phyloP scores from a whole-genome alignment of 495 filamentous ascomycete genomes.

The Penicillium coprophilum region DNA sequence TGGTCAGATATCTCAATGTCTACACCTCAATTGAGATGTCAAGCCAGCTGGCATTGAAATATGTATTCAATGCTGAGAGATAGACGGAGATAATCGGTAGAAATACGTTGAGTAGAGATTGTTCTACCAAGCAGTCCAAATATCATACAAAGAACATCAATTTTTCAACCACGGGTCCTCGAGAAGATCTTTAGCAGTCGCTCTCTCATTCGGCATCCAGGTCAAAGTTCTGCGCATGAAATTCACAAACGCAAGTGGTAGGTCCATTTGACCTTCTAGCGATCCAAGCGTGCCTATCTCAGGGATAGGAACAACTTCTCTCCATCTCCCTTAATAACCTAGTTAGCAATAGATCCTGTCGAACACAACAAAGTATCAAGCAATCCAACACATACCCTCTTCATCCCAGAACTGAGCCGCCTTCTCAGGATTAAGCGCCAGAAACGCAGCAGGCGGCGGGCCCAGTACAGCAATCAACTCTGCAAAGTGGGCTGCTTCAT shows the following conservation, averaged over 20 bases:
- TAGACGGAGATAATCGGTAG: too few species aligned
- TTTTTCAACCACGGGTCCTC: constrained; percentile 33
- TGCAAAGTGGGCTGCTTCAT: constrained; percentile 43
- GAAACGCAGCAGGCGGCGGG: constrained; percentile 38
- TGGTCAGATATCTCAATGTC: background rate
- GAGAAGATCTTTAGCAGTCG: constrained; percentile 39
- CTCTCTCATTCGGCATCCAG: constrained; percentile 39
- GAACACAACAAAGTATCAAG: background rate
- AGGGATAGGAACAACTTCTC: constrained; percentile 29
- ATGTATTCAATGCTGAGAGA: background rate
- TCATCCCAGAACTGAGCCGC: constrained; percentile 31
- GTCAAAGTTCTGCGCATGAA: constrained; percentile 36
- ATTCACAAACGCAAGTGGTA: constrained; percentile 34
- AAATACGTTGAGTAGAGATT: background rate
- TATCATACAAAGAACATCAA: background rate
- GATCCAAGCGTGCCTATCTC: constrained; percentile 25
- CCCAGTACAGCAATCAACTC: constrained; percentile 45
- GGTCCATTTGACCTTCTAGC: constrained; percentile 25
- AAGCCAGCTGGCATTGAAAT: background rate
- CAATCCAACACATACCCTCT: constrained; percentile 15
- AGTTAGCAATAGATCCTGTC: background rate
- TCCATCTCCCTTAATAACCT: constrained; percentile 21
- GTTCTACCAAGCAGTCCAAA: background rate
- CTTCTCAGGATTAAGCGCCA: constrained; percentile 29
- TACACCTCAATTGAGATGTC: background rate